Percentiles rank a stretch among this genome's conserved stretches.
Evolutionary conservation across 2,329 filamentous ascomycete genomes (phyloP).

Genomic region (Botrytis porri): DNA sequence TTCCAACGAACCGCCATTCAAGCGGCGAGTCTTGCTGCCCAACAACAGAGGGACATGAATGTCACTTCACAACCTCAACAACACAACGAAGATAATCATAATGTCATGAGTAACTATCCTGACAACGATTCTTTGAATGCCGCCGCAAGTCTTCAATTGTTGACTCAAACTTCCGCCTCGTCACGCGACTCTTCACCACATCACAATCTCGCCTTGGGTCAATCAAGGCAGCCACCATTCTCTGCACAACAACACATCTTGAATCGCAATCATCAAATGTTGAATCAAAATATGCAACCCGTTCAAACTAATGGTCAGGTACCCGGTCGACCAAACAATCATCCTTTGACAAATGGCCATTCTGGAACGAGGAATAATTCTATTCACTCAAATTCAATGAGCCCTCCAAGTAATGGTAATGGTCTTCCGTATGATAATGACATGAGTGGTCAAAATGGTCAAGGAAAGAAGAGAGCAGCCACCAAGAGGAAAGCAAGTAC

Average conservation of each 20-base stretch:
- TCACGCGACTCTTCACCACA: constrained; percentile 53
- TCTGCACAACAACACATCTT: constrained; percentile 39
- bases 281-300: constrained; percentile 5
- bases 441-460: neutral
- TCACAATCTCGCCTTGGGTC: constrained; percentile 29
- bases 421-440: neutral
- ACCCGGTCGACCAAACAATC: neutral
- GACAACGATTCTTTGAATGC: constrained; percentile 75
- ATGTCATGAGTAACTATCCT: constrained; percentile 62
- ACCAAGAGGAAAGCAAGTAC: neutral
- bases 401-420: constrained; percentile 3
- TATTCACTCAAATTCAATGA: constrained; percentile 3
- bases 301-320: neutral
- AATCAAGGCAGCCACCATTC: neutral
- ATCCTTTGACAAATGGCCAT: neutral
- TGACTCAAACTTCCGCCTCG: constrained; percentile 58
- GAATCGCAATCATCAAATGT: constrained; percentile 44
- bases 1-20: constrained; percentile 83
- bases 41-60: constrained; percentile 50
- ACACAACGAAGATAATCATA: constrained; percentile 28
- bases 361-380: neutral
- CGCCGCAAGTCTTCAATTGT: constrained; percentile 88
- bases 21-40: constrained; percentile 71
- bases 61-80: constrained; percentile 55
- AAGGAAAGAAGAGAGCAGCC: neutral